These are phyloP conservation scores for Hypoxylon fuscum DNA, from an alignment of 495 filamentous ascomycete genomes.

Conservation along the genomic window DNA sequence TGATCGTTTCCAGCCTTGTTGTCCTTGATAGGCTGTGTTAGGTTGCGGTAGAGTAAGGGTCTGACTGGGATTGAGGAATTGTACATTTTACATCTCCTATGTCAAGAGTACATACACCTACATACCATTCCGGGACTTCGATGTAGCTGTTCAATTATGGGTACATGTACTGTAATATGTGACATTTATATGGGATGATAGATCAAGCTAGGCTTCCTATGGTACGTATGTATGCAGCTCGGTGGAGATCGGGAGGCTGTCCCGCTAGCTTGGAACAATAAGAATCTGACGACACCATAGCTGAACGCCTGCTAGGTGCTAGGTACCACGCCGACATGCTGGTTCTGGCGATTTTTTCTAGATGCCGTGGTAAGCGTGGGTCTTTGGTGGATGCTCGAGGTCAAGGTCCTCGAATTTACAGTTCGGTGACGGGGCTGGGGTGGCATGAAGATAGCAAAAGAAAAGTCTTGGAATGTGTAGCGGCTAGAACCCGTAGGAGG, in stretches of 20 bases:
- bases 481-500: neutral
- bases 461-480: neutral
- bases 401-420: conserved; percentile 3
- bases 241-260: conserved; percentile 14
- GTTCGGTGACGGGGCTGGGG: conserved; percentile 20
- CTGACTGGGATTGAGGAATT: neutral
- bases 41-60: neutral
- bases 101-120: neutral
- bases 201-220: conserved; percentile 16
- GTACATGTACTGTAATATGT: conserved; percentile 5
- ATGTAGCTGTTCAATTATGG: neutral
- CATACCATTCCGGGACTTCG: conserved; percentile 1
- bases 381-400: conserved; percentile 11
- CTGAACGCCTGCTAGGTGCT: conserved; percentile 1
- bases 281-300: conserved; percentile 28
- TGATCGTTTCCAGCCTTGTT: conserved; percentile 9
- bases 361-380: conserved; percentile 17
- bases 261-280: conserved; percentile 24
- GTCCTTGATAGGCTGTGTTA: conserved; percentile 7
- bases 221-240: neutral
- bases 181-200: conserved; percentile 19
- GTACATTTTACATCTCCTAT: neutral
- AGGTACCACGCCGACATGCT: conserved; percentile 19
- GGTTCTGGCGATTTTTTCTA: conserved; percentile 20
- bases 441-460: neutral